Percentiles rank a stretch among this genome's conserved stretches.
These are phyloP conservation scores for Alloteropsis semialata DNA, from an alignment of 176 grass and related monocot genomes.

Conservation along the genomic window DNA sequence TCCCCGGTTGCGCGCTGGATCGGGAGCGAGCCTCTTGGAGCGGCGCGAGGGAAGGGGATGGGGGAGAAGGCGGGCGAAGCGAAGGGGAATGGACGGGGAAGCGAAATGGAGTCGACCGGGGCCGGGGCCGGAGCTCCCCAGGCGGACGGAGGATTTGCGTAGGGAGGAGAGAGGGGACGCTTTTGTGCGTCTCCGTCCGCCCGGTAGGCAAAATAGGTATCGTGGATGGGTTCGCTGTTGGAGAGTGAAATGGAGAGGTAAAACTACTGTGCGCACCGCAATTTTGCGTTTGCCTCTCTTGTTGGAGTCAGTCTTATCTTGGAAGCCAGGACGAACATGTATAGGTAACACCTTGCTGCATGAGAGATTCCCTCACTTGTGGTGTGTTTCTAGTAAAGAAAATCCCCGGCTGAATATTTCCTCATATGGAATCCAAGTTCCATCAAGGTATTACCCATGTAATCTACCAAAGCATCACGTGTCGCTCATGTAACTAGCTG, in stretches of 20 bases:
- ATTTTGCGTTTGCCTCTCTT: no score
- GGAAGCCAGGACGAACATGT: not conserved
- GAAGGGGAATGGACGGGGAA: not conserved
- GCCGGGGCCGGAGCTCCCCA: no score
- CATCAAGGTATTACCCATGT: not conserved
- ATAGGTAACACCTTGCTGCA: not conserved
- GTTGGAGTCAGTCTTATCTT: slow-evolving; percentile 6
- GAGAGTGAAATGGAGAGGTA: no score
- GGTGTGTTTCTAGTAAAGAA: not conserved
- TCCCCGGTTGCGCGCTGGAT: slow-evolving; percentile 2
- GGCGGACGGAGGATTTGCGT: no score
- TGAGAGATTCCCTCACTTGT: slow-evolving; percentile 11
- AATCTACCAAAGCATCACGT: not conserved
- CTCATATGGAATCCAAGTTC: not conserved
- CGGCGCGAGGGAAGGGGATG: not conserved
- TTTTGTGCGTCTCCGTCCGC: no score
- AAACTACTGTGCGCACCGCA: no score
- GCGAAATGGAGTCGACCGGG: slow-evolving; percentile 17
- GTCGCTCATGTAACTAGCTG: not conserved
- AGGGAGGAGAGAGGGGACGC: no score
- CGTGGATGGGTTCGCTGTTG: no score
- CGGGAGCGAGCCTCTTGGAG: not conserved
- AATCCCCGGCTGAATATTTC: not conserved
- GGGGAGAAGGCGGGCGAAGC: not conserved
- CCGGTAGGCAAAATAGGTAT: no score